Evolutionary conservation across 106 monocot genomes (phyloP), one percentile per base, ranked within the genome.

Genomic region (Chionographis japonica): DNA sequence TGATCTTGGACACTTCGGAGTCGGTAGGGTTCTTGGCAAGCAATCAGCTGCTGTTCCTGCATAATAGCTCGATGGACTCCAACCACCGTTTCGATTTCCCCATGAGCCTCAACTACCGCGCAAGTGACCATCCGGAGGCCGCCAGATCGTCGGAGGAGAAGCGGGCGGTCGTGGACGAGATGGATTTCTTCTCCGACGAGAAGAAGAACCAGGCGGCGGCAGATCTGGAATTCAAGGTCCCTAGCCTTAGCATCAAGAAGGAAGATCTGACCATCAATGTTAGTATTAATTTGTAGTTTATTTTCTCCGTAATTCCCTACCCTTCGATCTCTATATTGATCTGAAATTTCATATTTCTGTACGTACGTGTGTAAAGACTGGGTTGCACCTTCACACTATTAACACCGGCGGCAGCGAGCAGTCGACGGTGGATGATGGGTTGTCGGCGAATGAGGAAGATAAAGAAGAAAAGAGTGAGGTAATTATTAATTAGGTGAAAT

Each of bases 151-250:
- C 46, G 10, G 20, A 52, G 12, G 36, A 60, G 35, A 66, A 43
- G 20, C 38, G 27, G 59, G 67, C n/a, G 4, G 77, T 65, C 8
- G 54, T 78, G 37, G 62, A 68, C n/a, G 91, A 88, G 84, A 61
- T 88, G 79, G 91, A 91, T 67, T 91, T 95, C 80, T 89, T 91
- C 84, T 89, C 84, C 53, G 56, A 66, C 37, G 89, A 89, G 70
- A 84, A 86, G 55, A 75, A 56, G 63, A 79, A 37, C 40, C 36
- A 6, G 12, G 64, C 3, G 14, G 40, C 11, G 13, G 36, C 35
- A 36, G 64, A 71, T 40, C 15, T 70, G 14, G 66, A 73, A 40
- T 58, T 75, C 41, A 65, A 73, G 41, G 54, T 35, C 43, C 55
- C 20, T 15, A 39, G 61, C 16, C 74, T 64, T 17, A 12, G 71